Conservation (phyloP, 2,329 filamentous ascomycete species). For the Hypoxylon sp. region DNA sequence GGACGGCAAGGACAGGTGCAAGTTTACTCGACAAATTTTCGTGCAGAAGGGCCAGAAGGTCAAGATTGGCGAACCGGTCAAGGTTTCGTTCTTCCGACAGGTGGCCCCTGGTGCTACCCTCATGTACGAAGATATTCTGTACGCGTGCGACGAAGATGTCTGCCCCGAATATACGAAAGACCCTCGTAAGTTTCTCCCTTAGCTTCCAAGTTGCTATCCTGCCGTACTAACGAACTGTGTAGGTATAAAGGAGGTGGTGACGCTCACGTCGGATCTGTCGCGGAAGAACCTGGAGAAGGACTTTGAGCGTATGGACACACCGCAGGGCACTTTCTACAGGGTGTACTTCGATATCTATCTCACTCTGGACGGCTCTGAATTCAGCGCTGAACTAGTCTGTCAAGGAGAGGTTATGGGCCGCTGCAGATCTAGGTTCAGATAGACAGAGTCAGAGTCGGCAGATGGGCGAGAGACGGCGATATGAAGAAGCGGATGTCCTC, state of each 20-base stretch:
- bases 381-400: conserved; percentile 98
- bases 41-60: conserved; percentile 98
- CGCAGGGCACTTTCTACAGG: conserved; percentile 94
- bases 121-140: conserved; percentile 99
- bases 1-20: conserved; percentile 97
- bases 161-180: conserved; percentile 99
- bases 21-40: conserved; percentile 97
- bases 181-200: conserved; percentile 76
- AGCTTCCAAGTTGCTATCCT: neutral
- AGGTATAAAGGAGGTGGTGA: conserved; percentile 99
- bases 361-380: conserved; percentile 95
- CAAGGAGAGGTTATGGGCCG: conserved; percentile 99
- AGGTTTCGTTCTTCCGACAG: conserved; percentile 98
- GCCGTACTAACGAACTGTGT: conserved; percentile 43
- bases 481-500: conserved; percentile 22
- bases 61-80: conserved; percentile 98
- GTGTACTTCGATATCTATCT: conserved; percentile 84
- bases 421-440: conserved; percentile 88
- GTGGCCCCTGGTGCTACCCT: conserved; percentile 95
- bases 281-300: conserved; percentile 99
- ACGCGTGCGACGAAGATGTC: conserved; percentile 96
- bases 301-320: conserved; percentile 98
- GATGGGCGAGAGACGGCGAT: conserved; percentile 19
- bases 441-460: conserved; percentile 39
- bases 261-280: conserved; percentile 93